Percentiles rank a stretch among this genome's conserved stretches.
These are phyloP conservation scores for Euphorbia pulcherrima DNA, from an alignment of 345 rosid species.

Conservation along the genomic window DNA sequence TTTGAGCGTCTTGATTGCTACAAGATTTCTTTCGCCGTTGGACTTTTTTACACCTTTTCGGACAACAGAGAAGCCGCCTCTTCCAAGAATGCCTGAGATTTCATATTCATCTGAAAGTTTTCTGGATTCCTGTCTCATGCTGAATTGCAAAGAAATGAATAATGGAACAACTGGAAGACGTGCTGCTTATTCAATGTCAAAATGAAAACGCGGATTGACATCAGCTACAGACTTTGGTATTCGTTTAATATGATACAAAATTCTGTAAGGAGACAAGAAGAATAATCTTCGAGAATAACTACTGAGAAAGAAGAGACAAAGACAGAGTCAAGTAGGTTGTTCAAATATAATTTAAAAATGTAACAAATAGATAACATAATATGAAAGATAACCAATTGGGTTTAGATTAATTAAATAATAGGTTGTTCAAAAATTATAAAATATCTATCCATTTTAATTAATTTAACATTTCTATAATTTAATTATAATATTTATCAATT, in stretches of 20 bases:
- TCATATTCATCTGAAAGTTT: constrained; percentile 50
- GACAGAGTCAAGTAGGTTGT: constrained; percentile 35
- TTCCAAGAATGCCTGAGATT: constrained; percentile 44
- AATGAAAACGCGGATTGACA: constrained; percentile 27
- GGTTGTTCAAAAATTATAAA: too few species aligned
- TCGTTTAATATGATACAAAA: constrained; percentile 13
- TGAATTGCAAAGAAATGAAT: not conserved
- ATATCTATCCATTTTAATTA: too few species aligned
- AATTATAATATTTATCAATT: too few species aligned
- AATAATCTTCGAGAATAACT: constrained; percentile 21
- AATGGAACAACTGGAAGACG: too few species aligned
- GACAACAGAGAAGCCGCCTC: constrained; percentile 70
- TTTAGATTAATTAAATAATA: too few species aligned
- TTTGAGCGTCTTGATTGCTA: constrained; percentile 56
- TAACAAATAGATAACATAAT: too few species aligned
- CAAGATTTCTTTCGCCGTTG: constrained; percentile 8
- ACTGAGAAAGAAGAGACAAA: constrained; percentile 26
- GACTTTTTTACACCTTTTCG: constrained; percentile 41
- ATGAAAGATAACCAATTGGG: too few species aligned
- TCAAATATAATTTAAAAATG: too few species aligned
- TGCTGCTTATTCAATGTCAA: constrained; percentile 13
- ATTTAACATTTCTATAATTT: too few species aligned
- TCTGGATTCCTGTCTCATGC: constrained; percentile 50
- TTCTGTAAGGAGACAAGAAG: constrained; percentile 20
- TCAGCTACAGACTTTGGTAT: constrained; percentile 20